Conservation (phyloP, 2,329 filamentous ascomycete genomes). For the Ophiostoma piceae region DNA sequence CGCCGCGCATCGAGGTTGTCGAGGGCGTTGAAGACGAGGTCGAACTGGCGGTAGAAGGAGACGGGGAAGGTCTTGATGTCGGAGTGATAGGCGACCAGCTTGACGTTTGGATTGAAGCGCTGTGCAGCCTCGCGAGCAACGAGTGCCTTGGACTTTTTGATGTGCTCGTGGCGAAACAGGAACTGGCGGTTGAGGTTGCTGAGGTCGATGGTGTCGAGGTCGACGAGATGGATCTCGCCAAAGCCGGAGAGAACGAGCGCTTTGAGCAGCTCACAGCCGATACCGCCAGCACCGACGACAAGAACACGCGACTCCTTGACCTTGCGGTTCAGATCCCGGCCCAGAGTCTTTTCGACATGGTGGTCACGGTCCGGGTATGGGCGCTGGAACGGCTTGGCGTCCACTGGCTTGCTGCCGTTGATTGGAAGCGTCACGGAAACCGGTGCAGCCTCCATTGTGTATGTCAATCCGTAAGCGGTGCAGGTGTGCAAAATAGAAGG, state of each 20-base stretch:
- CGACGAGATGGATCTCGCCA: slow-evolving; percentile 87
- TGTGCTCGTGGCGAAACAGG: slow-evolving; percentile 91
- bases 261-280: slow-evolving; percentile 95
- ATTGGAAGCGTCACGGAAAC: background rate
- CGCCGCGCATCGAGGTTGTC: slow-evolving; percentile 91
- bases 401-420: slow-evolving; percentile 14
- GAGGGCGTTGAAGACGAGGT: slow-evolving; percentile 89
- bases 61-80: slow-evolving; percentile 96
- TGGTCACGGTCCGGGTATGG: slow-evolving; percentile 14
- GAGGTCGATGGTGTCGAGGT: slow-evolving; percentile 96
- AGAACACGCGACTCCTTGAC: slow-evolving; percentile 58
- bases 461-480: background rate
- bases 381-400: background rate
- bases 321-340: slow-evolving; percentile 4
- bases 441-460: slow-evolving; percentile 10
- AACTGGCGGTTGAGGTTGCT: slow-evolving; percentile 98
- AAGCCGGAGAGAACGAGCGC: slow-evolving; percentile 91
- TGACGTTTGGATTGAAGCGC: slow-evolving; percentile 82
- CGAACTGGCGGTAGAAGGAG: slow-evolving; percentile 79
- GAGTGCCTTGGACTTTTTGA: slow-evolving; percentile 93
- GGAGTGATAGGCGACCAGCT: slow-evolving; percentile 81
- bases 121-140: slow-evolving; percentile 70
- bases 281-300: slow-evolving; percentile 93
- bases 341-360: slow-evolving; percentile 7
- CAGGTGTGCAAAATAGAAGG: background rate